phyloP scores from a whole-genome alignment of 2,329 filamentous ascomycete genomes.

The Onygenales sp. region DNA sequence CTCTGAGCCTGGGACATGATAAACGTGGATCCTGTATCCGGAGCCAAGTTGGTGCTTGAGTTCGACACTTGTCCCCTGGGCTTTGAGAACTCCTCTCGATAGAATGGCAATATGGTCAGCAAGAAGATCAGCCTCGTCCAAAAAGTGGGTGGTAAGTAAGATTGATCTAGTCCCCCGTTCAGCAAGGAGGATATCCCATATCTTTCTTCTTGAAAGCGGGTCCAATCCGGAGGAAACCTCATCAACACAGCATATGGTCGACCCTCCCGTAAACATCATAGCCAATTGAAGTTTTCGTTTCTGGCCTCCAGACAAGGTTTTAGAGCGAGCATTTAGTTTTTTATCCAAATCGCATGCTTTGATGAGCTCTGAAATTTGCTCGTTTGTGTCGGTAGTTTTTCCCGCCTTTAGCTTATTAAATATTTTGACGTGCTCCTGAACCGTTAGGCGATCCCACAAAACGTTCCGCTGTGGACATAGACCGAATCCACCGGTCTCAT shows the following conservation, averaged over 20 bases:
- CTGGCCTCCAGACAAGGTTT: constrained; percentile 79
- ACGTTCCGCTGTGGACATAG: constrained; percentile 92
- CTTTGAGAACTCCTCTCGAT: constrained; percentile 69
- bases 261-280: constrained; percentile 91
- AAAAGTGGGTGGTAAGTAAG: constrained; percentile 82
- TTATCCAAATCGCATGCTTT: constrained; percentile 61
- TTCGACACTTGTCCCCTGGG: background rate
- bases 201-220: constrained; percentile 74
- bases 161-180: constrained; percentile 76
- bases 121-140: constrained; percentile 85
- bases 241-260: constrained; percentile 79
- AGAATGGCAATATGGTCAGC: constrained; percentile 83
- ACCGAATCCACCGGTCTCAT: constrained; percentile 69
- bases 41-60: constrained; percentile 58
- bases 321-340: constrained; percentile 62
- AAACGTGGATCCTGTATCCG: constrained; percentile 73
- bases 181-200: constrained; percentile 86
- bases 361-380: constrained; percentile 56
- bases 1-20: constrained; percentile 44
- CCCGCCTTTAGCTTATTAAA: constrained; percentile 75
- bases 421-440: constrained; percentile 72
- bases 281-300: constrained; percentile 87
- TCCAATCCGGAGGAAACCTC: constrained; percentile 86
- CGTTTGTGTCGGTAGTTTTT: constrained; percentile 43
- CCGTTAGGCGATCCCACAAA: constrained; percentile 80